phyloP scores from a whole-genome alignment of 176 grass and related monocot species.

The Phyllostachys edulis region DNA sequence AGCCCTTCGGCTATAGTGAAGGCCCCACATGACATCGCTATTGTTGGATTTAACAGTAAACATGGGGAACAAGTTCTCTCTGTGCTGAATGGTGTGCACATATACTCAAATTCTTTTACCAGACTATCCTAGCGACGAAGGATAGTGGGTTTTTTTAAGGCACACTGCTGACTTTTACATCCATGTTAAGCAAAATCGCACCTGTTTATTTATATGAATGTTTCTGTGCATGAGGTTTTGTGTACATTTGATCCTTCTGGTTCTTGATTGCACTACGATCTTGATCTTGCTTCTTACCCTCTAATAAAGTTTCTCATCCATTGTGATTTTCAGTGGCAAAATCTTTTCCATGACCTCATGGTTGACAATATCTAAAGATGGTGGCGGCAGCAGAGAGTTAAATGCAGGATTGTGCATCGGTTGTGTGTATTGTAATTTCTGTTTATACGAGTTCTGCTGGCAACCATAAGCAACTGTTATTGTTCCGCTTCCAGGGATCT shows the following conservation, averaged over 20 bases:
- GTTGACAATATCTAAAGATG: background rate
- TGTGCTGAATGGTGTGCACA: background rate
- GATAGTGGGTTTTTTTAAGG: too few relatives aligned
- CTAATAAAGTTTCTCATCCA: background rate
- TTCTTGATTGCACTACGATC: background rate
- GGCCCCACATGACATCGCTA: too few relatives aligned
- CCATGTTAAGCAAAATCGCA: background rate
- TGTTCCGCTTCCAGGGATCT: background rate
- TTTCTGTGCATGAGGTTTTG: background rate
- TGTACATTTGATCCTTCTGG: background rate
- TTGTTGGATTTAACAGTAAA: background rate
- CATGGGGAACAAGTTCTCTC: background rate
- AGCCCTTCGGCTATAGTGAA: too few relatives aligned
- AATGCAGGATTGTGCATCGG: background rate
- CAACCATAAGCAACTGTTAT: background rate
- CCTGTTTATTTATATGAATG: background rate
- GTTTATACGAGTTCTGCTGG: background rate
- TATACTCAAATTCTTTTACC: background rate
- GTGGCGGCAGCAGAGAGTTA: background rate
- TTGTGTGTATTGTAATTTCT: background rate
- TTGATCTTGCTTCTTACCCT: background rate
- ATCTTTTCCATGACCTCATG: constrained; percentile 21
- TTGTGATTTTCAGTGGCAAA: constrained; percentile 39
- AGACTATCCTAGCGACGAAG: too few relatives aligned
- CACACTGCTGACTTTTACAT: too few relatives aligned